Conservation (phyloP, 208 protist species). For the Eutreptiella sp. region DNA sequence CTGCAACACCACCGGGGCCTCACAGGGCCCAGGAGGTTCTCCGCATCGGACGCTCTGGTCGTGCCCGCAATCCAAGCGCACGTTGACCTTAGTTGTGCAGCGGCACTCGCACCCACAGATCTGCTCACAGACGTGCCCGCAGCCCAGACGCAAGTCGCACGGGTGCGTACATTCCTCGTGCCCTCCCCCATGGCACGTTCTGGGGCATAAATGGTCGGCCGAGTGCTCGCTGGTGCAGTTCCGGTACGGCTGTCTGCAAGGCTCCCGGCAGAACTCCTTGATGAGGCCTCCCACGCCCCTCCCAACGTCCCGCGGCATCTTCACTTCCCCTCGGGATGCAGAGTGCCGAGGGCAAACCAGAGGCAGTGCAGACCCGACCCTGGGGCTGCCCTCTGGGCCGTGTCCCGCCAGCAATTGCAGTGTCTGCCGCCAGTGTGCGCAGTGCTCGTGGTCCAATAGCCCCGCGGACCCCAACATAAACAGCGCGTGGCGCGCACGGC, state of each 20-base stretch:
- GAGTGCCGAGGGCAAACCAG: conserved; percentile 5
- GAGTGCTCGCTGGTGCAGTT: conserved; percentile 16
- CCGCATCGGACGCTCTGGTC: too few species aligned
- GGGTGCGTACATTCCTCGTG: conserved; percentile 5
- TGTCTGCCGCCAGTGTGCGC: conserved; percentile 10
- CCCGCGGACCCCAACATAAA: conserved; percentile 69
- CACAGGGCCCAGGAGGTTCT: too few species aligned
- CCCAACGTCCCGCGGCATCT: neutral
- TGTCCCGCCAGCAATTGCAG: conserved; percentile 4
- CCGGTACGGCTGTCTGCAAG: neutral
- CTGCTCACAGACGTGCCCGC: conserved; percentile 8
- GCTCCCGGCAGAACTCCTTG: conserved; percentile 10
- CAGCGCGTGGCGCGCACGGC: conserved; percentile 77
- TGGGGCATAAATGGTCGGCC: neutral
- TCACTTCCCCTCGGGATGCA: neutral
- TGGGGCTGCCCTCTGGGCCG: neutral
- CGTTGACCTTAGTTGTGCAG: too few species aligned
- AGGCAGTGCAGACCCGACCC: conserved; percentile 5
- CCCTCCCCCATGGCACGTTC: conserved; percentile 7
- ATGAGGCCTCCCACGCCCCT: conserved; percentile 1
- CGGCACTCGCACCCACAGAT: too few species aligned
- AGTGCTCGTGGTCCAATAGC: conserved; percentile 43
- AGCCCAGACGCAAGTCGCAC: neutral
- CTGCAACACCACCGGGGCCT: too few species aligned
- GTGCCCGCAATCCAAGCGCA: too few species aligned